Evolutionary conservation across 257 asterid species (phyloP), one percentile per base, ranked within the genome.

Genomic region (Nicotiana noctiflora): DNA sequence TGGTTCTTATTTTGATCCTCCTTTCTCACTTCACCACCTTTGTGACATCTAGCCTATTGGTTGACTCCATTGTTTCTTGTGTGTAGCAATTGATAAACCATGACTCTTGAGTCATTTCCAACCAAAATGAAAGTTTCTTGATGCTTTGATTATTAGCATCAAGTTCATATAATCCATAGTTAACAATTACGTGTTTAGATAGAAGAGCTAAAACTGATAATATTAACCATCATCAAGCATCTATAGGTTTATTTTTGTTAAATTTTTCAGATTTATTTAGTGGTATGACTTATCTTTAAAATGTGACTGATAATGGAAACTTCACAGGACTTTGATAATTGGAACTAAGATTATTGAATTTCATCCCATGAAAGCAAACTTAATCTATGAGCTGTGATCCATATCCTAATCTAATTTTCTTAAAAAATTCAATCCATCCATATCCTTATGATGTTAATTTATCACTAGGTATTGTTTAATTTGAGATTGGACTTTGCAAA

Each of bases 1-100:
- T 79, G 90, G 92, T 70, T 89, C 94, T 19, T 80, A 75, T 80
- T 91, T 82, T 74, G 90, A 90, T 84, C 93, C 93, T 75, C 86
- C 88, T 1, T 90, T 90, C 77, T 40, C 91, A 25, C 82, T 91
- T 84, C 80, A 82, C 32, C 56, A 91, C n/a, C 83, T 79, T 19
- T 88, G 95, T 85, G 86, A 90, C 70, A 79, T 91, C 55, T 88
- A 89, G 63, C 86, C 87, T n/a, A 84, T 89, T 8, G 88, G 87
- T 75, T 89, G 60, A 72, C 31, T 40, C 32, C 13, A 32, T 2
- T 19, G 32, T 44, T 70, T 70, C n/a, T 70, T 70, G 21, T 23
- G 60, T 68, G 44, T 8, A 21, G 34, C 40, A 15, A 59, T 3
- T 27, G 29, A n/a, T 44, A 2, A 44, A 12, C 37, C 14, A 23